Percentiles rank a stretch among this genome's conserved stretches.
Evolutionary conservation across 2,329 filamentous ascomycete species (phyloP).

Genomic region (Trichoderma sp.): DNA sequence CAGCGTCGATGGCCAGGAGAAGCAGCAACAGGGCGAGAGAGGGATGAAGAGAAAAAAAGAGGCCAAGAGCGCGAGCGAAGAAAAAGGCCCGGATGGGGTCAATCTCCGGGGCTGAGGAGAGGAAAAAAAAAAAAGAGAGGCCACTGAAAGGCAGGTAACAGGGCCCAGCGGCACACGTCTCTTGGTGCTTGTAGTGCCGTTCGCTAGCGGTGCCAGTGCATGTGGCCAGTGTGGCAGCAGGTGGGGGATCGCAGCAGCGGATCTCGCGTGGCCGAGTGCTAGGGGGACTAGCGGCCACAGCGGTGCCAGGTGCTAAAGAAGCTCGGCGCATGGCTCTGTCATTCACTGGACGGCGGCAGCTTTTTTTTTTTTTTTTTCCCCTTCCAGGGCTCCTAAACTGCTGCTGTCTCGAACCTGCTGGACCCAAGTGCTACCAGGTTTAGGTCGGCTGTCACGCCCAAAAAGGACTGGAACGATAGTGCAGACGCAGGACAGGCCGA

Average conservation of each 20-base stretch:
- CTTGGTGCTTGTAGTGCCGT: slow-evolving; percentile 5
- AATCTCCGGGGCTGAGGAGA: slow-evolving; percentile 11
- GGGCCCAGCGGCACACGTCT: slow-evolving; percentile 16
- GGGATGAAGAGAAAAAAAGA: neutral
- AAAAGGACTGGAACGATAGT: neutral
- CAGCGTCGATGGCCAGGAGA: neutral
- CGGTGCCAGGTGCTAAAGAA: slow-evolving; percentile 12
- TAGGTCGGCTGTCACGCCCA: slow-evolving; percentile 4
- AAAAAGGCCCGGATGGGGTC: slow-evolving; percentile 21
- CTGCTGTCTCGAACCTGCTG: no score
- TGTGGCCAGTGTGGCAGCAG: neutral
- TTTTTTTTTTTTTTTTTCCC: neutral
- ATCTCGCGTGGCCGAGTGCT: slow-evolving; percentile 26
- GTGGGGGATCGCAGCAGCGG: slow-evolving; percentile 29
- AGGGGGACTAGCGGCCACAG: slow-evolving; percentile 7
- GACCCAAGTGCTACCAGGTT: neutral
- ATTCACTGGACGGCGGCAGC: neutral
- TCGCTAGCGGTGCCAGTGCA: slow-evolving; percentile 6
- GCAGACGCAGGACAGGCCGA: neutral
- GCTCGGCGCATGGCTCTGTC: neutral
- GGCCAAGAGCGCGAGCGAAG: neutral
- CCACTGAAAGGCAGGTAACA: neutral
- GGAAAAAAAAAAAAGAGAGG: slow-evolving; percentile 20
- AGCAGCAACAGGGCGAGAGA: neutral
- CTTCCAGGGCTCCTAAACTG: neutral